Conservation (phyloP, 2,329 filamentous ascomycete genomes). For the Arthrobotrys iridis region DNA sequence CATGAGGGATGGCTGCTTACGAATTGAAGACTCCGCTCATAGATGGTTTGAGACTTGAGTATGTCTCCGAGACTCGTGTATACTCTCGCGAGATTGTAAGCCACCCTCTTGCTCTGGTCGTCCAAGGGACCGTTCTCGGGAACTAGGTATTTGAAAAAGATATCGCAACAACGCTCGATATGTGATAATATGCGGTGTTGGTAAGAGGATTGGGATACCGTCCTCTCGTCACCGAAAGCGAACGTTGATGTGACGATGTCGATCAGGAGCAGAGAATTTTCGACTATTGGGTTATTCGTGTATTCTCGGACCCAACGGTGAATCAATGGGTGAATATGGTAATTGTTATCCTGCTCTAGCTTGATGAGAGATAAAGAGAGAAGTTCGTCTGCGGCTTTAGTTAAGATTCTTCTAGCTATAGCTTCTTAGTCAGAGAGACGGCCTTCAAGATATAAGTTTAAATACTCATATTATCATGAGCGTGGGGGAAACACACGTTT, state of each 20-base stretch:
- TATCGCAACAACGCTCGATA: slow-evolving; percentile 11
- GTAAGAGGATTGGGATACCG: not conserved
- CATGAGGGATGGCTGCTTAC: not conserved
- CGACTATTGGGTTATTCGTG: not conserved
- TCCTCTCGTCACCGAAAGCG: not conserved
- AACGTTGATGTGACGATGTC: slow-evolving; percentile 13
- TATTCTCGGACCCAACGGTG: slow-evolving; percentile 13
- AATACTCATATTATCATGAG: not conserved
- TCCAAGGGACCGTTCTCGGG: not conserved
- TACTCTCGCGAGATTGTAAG: slow-evolving; percentile 6
- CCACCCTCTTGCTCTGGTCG: not conserved
- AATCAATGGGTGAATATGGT: slow-evolving; percentile 8
- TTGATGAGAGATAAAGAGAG: not conserved
- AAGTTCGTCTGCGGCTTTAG: slow-evolving; percentile 8
- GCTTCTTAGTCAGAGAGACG: no score
- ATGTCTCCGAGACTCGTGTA: slow-evolving; percentile 7
- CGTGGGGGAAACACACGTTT: not conserved
- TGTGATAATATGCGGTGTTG: slow-evolving; percentile 17
- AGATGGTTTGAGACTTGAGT: not conserved
- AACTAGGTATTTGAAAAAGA: not conserved
- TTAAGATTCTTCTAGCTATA: not conserved
- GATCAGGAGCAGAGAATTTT: not conserved
- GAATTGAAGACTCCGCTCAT: not conserved
- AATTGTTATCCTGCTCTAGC: not conserved
- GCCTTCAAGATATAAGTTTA: no score